Percentiles rank a stretch among this genome's conserved stretches.
These are phyloP conservation scores for Peltaster fructicola DNA, from an alignment of 2,329 filamentous ascomycete genomes.

Conservation along the genomic window DNA sequence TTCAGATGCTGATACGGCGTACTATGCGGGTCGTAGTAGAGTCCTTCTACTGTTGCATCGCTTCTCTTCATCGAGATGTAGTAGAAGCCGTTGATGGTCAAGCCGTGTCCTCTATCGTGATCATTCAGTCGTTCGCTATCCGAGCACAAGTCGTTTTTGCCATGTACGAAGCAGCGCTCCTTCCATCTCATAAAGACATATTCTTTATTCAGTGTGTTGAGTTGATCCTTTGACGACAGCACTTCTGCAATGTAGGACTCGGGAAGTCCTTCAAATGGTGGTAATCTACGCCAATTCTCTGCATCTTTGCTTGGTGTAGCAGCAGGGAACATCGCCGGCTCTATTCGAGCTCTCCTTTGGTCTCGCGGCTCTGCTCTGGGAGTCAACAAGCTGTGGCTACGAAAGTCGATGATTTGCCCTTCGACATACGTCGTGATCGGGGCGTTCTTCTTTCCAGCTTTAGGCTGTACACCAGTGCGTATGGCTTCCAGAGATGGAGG, in stretches of 20 bases:
- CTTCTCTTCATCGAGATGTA: conserved; percentile 31
- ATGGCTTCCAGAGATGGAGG: conserved; percentile 10
- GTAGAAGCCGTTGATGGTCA: conserved; percentile 38
- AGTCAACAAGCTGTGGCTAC: conserved; percentile 33
- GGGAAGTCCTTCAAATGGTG: conserved; percentile 23
- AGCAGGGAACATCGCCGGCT: conserved; percentile 22
- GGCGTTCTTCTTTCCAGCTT: conserved; percentile 26
- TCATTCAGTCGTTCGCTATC: conserved; percentile 9
- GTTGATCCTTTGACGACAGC: conserved; percentile 24
- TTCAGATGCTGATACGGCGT: conserved; percentile 35
- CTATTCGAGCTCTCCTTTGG: no score
- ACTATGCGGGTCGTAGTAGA: conserved; percentile 38
- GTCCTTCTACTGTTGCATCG: conserved; percentile 31
- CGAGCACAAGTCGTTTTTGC: conserved; percentile 12
- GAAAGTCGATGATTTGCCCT: conserved; percentile 50
- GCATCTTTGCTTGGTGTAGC: conserved; percentile 27
- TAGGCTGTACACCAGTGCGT: conserved; percentile 8
- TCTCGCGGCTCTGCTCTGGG: conserved; percentile 8
- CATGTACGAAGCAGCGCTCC: conserved; percentile 31
- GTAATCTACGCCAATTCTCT: conserved; percentile 31
- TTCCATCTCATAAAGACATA: conserved; percentile 42
- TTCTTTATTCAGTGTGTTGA: conserved; percentile 24
- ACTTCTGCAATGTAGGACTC: conserved; percentile 15
- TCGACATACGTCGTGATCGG: conserved; percentile 49
- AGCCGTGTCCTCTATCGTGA: conserved; percentile 23